Base-by-base conservation (phyloP, 257 asterid species). In the Hygrophila difformis region DNA sequence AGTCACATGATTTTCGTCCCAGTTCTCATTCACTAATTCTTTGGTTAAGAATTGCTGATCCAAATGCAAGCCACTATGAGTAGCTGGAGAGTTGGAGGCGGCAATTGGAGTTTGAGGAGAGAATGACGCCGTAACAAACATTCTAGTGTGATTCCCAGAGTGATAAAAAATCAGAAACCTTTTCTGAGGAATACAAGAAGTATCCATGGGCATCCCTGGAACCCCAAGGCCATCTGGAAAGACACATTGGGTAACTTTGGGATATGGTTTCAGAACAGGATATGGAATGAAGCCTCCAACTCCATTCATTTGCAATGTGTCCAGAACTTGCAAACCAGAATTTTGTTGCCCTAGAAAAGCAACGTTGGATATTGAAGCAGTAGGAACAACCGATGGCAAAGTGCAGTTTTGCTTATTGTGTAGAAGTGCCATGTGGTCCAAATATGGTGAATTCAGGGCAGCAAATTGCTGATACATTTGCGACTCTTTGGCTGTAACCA, bases 111-210 rank as follows among this genome's bases (percentile, higher is more conserved):
- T 38, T 45, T 60, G 71, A 34, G 58, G 56, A 31, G 66, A 21
- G 48, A 53, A 53, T 2, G 77, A 60, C 38, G 87, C 72, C 47
- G 84, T 57, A 29, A 70, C 38, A 46, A 75, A 68, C 55, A 77
- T 49, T 58, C 83, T 68, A 12, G 80, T 77, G 31, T 59, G 75
- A 64, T 69, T 58, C 10, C 75, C 86, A 43, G 89, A 77, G 44
- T 64, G 82, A 57, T 84, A 89, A 29, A 74, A 80, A 49, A 84
- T 78, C 57, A 84, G 79, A 55, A 80, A 73, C 65, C 55, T 71
- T 56, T 67, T 78, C 52, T 38, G 74, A 47, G 72, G 62, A 54
- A 59, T 53, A 35, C 55, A 45, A 23, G 72, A 24, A 16, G 51
- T 56, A 55, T 43, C 60, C 12, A 45, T 33, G 37, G 69, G 62